A percentile compares a stretch with the other conserved stretches of the same genome.
Evolutionary conservation across 495 filamentous ascomycete genomes (phyloP).

Genomic region (Annulohypoxylon moriforme): DNA sequence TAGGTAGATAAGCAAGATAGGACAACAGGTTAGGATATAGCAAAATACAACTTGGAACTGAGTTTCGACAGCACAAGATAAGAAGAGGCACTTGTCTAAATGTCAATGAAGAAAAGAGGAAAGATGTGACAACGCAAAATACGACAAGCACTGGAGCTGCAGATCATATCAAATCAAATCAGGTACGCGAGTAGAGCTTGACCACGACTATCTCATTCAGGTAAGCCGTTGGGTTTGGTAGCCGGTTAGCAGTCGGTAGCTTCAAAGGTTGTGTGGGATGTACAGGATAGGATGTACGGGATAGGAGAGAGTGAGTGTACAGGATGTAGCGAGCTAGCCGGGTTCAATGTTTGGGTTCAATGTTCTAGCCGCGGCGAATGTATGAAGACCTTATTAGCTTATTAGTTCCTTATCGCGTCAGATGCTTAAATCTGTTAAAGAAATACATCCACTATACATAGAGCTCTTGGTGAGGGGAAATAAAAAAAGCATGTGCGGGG

Average conservation of each 20-base stretch:
- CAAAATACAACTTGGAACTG: background rate
- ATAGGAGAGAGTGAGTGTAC: background rate
- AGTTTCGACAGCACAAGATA: slow-evolving; percentile 11
- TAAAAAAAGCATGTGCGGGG: slow-evolving; percentile 28
- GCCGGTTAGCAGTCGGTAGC: background rate
- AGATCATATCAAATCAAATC: slow-evolving; percentile 39
- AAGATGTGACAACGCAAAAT: slow-evolving; percentile 15
- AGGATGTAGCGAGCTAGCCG: slow-evolving; percentile 30
- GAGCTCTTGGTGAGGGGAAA: slow-evolving; percentile 15
- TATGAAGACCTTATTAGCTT: slow-evolving; percentile 15
- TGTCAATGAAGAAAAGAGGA: slow-evolving; percentile 1
- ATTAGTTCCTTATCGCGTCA: slow-evolving; percentile 18
- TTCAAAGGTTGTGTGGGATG: background rate
- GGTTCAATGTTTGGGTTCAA: slow-evolving; percentile 4
- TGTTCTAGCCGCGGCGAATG: slow-evolving; percentile 15
- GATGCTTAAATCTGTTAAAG: slow-evolving; percentile 25
- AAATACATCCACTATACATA: slow-evolving; percentile 1
- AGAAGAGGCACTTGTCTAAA: background rate
- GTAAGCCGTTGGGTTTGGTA: slow-evolving; percentile 36
- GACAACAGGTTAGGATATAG: too few relatives aligned
- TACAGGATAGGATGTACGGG: background rate
- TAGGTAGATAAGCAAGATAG: background rate
- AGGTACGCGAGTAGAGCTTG: slow-evolving; percentile 35
- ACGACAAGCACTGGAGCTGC: slow-evolving; percentile 15
- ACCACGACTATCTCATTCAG: slow-evolving; percentile 35